phyloP scores from a whole-genome alignment of 805 yeast genomes.

The Maudiozyma bulderi region DNA sequence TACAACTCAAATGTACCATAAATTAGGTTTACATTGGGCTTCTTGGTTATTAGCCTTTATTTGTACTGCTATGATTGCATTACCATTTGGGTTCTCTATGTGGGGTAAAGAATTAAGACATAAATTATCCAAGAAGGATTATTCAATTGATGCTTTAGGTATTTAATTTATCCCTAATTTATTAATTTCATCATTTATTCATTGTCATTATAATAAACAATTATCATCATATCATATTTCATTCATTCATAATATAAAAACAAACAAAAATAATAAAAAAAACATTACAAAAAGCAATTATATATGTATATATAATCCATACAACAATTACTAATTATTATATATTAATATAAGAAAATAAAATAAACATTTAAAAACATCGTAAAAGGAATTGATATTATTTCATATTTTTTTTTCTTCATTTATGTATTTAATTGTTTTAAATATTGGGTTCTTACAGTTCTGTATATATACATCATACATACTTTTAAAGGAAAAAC shows the following conservation, averaged over 20 bases:
- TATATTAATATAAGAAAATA: too few relatives aligned
- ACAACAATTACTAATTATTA: too few relatives aligned
- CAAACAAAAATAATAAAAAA: neutral
- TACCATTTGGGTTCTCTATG: constrained; percentile 63
- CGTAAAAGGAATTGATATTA: too few relatives aligned
- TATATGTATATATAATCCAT: too few relatives aligned
- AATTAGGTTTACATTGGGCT: constrained; percentile 72
- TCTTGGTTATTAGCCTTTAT: constrained; percentile 69
- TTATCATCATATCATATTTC: neutral
- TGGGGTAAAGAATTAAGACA: constrained; percentile 58
- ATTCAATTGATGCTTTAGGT: constrained; percentile 31
- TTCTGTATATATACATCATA: neutral
- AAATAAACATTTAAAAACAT: too few relatives aligned
- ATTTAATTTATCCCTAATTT: constrained; percentile 2
- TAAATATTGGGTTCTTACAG: too few relatives aligned
- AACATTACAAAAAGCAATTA: neutral
- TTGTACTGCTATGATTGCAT: constrained; percentile 62
- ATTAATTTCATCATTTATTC: too few relatives aligned
- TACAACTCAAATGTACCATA: constrained; percentile 71
- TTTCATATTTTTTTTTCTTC: too few relatives aligned
- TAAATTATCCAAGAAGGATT: constrained; percentile 59
- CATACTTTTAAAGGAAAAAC: neutral
- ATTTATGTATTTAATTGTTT: too few relatives aligned
- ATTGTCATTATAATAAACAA: neutral
- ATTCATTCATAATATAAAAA: neutral